Conservation (phyloP, 1,139 yeast species). For the Komagataea norvegica region DNA sequence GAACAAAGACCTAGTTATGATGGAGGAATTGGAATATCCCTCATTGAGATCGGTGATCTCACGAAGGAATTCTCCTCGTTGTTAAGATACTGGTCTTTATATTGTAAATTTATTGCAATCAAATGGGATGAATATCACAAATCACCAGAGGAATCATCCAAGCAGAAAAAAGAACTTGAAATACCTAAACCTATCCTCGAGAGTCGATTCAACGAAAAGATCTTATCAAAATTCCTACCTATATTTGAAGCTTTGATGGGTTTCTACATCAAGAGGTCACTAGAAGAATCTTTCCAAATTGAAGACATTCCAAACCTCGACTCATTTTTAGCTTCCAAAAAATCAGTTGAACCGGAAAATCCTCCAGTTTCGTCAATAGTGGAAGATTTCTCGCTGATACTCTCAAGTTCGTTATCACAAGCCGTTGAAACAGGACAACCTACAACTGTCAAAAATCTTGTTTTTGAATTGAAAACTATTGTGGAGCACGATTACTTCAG, state of each 20-base stretch:
- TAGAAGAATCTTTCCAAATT: conserved; percentile 74
- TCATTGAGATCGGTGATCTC: conserved; percentile 51
- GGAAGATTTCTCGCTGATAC: conserved; percentile 75
- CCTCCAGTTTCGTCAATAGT: conserved; percentile 77
- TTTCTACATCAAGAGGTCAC: conserved; percentile 70
- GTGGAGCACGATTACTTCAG: conserved; percentile 44
- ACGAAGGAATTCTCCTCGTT: conserved; percentile 70
- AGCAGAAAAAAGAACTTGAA: conserved; percentile 23
- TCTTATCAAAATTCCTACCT: conserved; percentile 49
- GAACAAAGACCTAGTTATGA: conserved; percentile 20
- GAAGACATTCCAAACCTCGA: conserved; percentile 64
- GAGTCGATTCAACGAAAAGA: conserved; percentile 61
- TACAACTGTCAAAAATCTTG: conserved; percentile 46
- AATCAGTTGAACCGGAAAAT: conserved; percentile 19
- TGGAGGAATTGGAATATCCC: conserved; percentile 34
- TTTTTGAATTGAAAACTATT: conserved; percentile 41
- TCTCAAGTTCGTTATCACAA: conserved; percentile 61
- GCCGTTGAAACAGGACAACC: conserved; percentile 59
- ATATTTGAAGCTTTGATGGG: conserved; percentile 59
- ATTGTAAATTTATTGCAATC: conserved; percentile 66
- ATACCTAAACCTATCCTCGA: conserved; percentile 52
- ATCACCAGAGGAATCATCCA: conserved; percentile 12
- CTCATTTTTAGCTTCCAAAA: conserved; percentile 19
- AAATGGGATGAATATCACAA: conserved; percentile 51
- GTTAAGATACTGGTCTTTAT: conserved; percentile 83